Base-by-base conservation (phyloP, 148 eudicot species). In the Rhododendron griersonianum region DNA sequence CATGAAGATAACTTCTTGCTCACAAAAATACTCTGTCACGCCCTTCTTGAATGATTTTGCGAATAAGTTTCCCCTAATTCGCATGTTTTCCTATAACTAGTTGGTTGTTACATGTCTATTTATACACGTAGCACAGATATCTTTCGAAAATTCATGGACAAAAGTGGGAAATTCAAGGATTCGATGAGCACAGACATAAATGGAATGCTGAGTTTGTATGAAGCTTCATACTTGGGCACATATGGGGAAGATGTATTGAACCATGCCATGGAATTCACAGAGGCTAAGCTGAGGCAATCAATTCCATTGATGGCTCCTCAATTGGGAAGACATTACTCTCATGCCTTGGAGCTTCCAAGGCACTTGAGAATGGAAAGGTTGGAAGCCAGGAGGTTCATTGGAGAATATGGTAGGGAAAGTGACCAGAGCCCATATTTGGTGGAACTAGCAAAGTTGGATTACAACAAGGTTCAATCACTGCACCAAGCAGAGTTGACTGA, bases 361-460 rank as follows among this genome's bases (percentile, higher is more conserved):
- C 89, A 89, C 79, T 28, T 83, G 61, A 89, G 91, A 44, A 87
- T 89, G 91, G 86, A 19, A 23, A 85, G 86, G 44, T 65, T 89
- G n/a, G 91, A 89, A 74, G 30, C 91, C 47, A 85, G 85, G 86
- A 79, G 81, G 19, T 87, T 83, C 69, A 87, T 89, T 37, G 81
- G 82, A 45, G 83, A 84, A 81, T 89, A 67, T 81, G 35, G 41
- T 15, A 86, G n/a, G 47, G 81, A 80, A 80, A 55, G 80, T 11
- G 61, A 87, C 73, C 88, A 83, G 53, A 87, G 81, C 75, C 57
- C 35, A 2, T 16, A 67, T 35, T 21, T 89, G 25, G 77, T 89
- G 5, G 88, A 89, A 50, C 84, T 87, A 11, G 91, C 91, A 48
- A 89, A 83, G 81, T 63, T 85, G 21, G 91, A 89, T 59, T 89